Evolutionary conservation across 1,139 yeast genomes (phyloP).

Genomic region (Scheffersomyces quercinus): DNA sequence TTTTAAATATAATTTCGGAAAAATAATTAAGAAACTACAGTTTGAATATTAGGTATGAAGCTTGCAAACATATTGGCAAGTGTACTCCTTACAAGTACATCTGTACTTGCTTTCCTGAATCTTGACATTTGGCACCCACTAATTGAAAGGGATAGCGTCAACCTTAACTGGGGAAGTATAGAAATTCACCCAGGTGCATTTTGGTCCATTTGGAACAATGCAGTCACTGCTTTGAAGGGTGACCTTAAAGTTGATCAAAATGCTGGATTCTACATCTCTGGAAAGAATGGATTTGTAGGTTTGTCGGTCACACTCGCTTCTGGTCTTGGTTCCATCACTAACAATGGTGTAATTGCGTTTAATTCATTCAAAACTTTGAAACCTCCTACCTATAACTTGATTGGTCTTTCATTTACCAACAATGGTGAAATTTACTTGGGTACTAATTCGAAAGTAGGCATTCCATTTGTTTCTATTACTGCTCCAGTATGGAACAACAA

Average conservation of each 20-base stretch:
- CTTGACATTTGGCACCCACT: too few species aligned
- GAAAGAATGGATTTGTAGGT: slow-evolving; percentile 3
- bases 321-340: slow-evolving; percentile 7
- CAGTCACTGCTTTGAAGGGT: slow-evolving; percentile 24
- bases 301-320: slow-evolving; percentile 9
- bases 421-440: slow-evolving; percentile 30
- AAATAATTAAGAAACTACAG: too few species aligned
- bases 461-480: slow-evolving; percentile 22
- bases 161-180: slow-evolving; percentile 23
- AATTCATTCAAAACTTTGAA: slow-evolving; percentile 11
- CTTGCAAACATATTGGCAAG: too few species aligned
- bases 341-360: slow-evolving; percentile 14
- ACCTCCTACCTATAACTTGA: slow-evolving; percentile 20
- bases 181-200: slow-evolving; percentile 27
- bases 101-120: too few species aligned
- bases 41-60: too few species aligned
- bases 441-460: slow-evolving; percentile 20
- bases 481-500: slow-evolving; percentile 24
- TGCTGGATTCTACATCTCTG: slow-evolving; percentile 24
- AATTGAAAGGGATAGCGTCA: slow-evolving; percentile 18
- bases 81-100: too few species aligned
- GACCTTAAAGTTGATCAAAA: slow-evolving; percentile 21
- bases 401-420: slow-evolving; percentile 22
- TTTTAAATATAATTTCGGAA: too few species aligned
- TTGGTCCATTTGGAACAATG: slow-evolving; percentile 36